Percentiles rank a stretch among this genome's conserved stretches.
Conservation (phyloP, 2,329 filamentous ascomycete genomes). For the Metarhizium album region DNA sequence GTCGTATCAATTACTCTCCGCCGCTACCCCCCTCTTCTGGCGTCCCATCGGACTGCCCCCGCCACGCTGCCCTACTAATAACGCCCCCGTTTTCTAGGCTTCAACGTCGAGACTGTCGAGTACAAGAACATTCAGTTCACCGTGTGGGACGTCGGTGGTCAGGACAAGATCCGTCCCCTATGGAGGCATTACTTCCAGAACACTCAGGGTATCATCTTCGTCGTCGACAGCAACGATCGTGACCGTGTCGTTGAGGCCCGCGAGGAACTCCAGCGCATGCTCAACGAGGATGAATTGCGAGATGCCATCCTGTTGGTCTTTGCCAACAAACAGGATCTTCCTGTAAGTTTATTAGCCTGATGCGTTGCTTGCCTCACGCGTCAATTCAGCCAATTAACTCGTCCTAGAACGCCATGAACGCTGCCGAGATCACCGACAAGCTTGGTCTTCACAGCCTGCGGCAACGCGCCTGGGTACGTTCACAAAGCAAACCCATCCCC, state of each 20-base stretch:
- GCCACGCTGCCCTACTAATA: slow-evolving; percentile 4
- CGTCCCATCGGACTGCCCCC: background rate
- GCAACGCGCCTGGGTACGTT: slow-evolving; percentile 94
- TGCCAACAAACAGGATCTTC: slow-evolving; percentile 99
- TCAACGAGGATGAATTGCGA: slow-evolving; percentile 97
- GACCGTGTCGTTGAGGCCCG: slow-evolving; percentile 95
- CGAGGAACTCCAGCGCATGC: slow-evolving; percentile 94
- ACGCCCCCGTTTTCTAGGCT: slow-evolving; percentile 45
- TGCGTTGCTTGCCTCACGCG: background rate
- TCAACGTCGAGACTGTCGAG: slow-evolving; percentile 99
- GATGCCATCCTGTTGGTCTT: slow-evolving; percentile 96
- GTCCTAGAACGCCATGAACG: slow-evolving; percentile 92
- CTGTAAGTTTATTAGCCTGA: slow-evolving; percentile 50
- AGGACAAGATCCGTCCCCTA: slow-evolving; percentile 99
- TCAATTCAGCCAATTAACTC: slow-evolving; percentile 6
- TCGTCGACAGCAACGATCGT: slow-evolving; percentile 97
- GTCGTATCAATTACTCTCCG: background rate
- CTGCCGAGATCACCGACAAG: slow-evolving; percentile 99
- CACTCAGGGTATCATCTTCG: slow-evolving; percentile 99
- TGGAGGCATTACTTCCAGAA: slow-evolving; percentile 99
- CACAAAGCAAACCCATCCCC: background rate
- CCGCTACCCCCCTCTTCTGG: background rate
- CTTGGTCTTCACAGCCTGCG: slow-evolving; percentile 98
- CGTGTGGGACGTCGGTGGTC: slow-evolving; percentile 99
- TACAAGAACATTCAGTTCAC: slow-evolving; percentile 99